A percentile compares a stretch with the other conserved stretches of the same genome.
These are phyloP conservation scores for Scutellaria barbata DNA, from an alignment of 257 asterid genomes.

Conservation along the genomic window DNA sequence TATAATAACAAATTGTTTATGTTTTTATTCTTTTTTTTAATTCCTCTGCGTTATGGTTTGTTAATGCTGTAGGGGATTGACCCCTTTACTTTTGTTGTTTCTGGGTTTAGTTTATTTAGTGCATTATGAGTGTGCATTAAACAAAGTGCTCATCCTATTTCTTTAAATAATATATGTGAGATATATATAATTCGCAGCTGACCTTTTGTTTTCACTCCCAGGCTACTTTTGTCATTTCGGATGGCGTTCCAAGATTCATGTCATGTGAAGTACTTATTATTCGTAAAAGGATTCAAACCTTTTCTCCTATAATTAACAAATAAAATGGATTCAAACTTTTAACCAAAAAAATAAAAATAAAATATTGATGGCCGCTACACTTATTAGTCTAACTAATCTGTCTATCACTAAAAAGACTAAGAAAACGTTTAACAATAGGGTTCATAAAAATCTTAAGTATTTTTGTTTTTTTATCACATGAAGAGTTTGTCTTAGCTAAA, in stretches of 20 bases:
- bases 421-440: no score
- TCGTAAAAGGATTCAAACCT: no score
- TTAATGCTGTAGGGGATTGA: constrained; percentile 8
- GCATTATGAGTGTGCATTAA: constrained; percentile 33
- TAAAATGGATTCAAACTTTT: no score
- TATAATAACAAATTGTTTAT: not conserved
- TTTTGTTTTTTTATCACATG: not conserved
- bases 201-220: not conserved
- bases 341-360: no score
- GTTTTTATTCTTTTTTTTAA: not conserved
- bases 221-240: not conserved
- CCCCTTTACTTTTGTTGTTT: constrained; percentile 17
- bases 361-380: no score
- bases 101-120: constrained; percentile 9
- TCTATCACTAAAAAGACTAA: no score
- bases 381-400: no score
- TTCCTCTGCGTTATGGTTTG: not conserved
- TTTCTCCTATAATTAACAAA: no score
- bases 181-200: not conserved
- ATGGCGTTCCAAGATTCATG: no score
- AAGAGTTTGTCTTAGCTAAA: constrained; percentile 26
- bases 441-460: no score
- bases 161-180: no score
- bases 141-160: not conserved
- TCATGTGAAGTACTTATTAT: no score